Evolutionary conservation across 1,284 basidiomycete species (phyloP), one percentile per base, ranked within the genome.

Genomic region (Gymnopus androsaceus): DNA sequence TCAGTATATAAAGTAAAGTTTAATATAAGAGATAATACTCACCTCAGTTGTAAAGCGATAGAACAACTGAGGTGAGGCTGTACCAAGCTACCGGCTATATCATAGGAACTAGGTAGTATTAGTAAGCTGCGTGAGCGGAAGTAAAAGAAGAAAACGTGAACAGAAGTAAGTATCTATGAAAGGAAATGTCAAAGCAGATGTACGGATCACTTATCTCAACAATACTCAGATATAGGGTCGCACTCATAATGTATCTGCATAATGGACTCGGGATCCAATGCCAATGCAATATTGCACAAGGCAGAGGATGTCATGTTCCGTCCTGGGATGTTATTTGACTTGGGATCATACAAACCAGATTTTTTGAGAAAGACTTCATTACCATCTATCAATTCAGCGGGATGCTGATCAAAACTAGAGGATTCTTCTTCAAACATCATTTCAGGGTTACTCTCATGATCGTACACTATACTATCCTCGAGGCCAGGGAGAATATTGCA

Each of bases 161-260:
- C n/a, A n/a, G n/a, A n/a, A n/a, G n/a, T n/a, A n/a, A n/a, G n/a
- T n/a, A n/a, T n/a, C n/a, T n/a, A n/a, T n/a, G n/a, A n/a, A n/a
- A n/a, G n/a, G n/a, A n/a, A n/a, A n/a, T n/a, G n/a, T n/a, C n/a
- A n/a, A n/a, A n/a, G n/a, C n/a, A n/a, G n/a, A n/a, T n/a, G n/a
- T n/a, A n/a, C n/a, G n/a, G n/a, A n/a, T n/a, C n/a, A n/a, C n/a
- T n/a, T n/a, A n/a, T n/a, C n/a, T n/a, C n/a, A n/a, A n/a, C n/a
- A n/a, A n/a, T n/a, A n/a, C 57, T 69, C 69, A 8, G 37, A 6
- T 47, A 64, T 62, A 3, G 64, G 58, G 12, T 40, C 51, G n/a
- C n/a, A n/a, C n/a, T n/a, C n/a, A n/a, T n/a, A n/a, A n/a, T n/a
- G n/a, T n/a, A n/a, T n/a, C n/a, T n/a, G n/a, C n/a, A n/a, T n/a